Conservation (phyloP, 2,329 filamentous ascomycete species). For the Plenodomus tracheiphilus region DNA sequence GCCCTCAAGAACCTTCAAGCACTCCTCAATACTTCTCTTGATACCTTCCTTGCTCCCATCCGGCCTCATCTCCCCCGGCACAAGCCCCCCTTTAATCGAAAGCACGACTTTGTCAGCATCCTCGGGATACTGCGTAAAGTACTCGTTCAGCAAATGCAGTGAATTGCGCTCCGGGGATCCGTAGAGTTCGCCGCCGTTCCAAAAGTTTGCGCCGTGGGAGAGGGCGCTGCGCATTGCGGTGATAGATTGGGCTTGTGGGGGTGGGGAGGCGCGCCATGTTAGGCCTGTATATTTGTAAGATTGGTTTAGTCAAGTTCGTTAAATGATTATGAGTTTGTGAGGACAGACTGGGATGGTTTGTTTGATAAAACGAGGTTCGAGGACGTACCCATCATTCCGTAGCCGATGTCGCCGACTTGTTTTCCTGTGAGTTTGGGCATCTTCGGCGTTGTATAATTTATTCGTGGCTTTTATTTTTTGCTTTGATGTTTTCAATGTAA, state of each 20-base stretch:
- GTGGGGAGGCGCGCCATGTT: constrained; percentile 50
- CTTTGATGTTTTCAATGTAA: no score
- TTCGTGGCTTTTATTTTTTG: no score
- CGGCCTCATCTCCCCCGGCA: constrained; percentile 38
- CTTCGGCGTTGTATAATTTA: neutral
- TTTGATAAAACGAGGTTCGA: no score
- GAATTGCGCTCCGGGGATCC: constrained; percentile 52
- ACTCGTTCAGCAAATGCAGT: constrained; percentile 54
- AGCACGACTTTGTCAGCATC: constrained; percentile 56
- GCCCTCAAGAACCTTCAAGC: constrained; percentile 48
- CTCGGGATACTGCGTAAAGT: constrained; percentile 56
- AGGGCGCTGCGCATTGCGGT: constrained; percentile 51
- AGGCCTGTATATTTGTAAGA: constrained; percentile 41
- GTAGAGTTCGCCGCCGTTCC: constrained; percentile 57
- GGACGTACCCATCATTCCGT: constrained; percentile 51
- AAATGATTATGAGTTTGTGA: no score
- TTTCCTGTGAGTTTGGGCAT: constrained; percentile 45
- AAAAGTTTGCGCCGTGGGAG: constrained; percentile 49
- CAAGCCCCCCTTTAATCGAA: constrained; percentile 54
- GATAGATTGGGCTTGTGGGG: constrained; percentile 44
- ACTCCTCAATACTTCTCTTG: constrained; percentile 51
- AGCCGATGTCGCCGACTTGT: constrained; percentile 49
- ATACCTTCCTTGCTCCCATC: constrained; percentile 50
- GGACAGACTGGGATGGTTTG: no score
- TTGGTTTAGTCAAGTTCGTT: no score